phyloP scores from a whole-genome alignment of 352 stramenopile species.

The Phytopythium montanum region DNA sequence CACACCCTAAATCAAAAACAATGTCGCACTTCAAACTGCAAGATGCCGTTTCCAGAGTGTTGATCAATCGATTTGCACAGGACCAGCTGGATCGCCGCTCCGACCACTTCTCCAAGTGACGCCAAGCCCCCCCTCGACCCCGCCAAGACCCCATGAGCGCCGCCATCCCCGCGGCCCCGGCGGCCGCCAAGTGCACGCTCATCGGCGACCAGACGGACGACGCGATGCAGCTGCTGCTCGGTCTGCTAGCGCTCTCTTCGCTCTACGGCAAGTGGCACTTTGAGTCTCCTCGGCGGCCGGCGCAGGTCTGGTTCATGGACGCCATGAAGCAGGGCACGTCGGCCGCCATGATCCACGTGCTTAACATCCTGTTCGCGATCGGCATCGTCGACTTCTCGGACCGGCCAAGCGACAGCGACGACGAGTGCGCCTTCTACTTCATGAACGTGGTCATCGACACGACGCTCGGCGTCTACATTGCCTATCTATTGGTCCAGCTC shows the following conservation, averaged over 20 bases:
- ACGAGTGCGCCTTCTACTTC: constrained; percentile 86
- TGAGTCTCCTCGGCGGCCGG: constrained; percentile 52
- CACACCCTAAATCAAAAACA: neutral
- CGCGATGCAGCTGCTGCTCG: constrained; percentile 70
- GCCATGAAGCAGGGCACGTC: constrained; percentile 82
- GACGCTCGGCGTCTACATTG: constrained; percentile 77
- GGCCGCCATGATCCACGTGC: constrained; percentile 70
- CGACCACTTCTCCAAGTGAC: neutral
- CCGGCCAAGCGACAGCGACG: constrained; percentile 40
- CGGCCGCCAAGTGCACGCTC: constrained; percentile 46
- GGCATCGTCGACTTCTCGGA: constrained; percentile 56
- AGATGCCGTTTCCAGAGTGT: neutral
- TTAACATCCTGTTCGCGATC: constrained; percentile 80
- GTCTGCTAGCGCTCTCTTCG: constrained; percentile 72
- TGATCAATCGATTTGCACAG: neutral
- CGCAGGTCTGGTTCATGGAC: constrained; percentile 81
- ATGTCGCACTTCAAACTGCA: constrained; percentile 3
- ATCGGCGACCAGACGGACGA: constrained; percentile 68
- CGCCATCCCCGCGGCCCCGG: neutral
- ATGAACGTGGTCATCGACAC: constrained; percentile 87
- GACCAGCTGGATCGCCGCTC: neutral
- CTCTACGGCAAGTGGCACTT: constrained; percentile 78
- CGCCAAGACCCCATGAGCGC: neutral
- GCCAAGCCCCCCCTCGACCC: neutral
- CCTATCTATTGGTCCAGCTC: constrained; percentile 67